A percentile compares a stretch with the other conserved stretches of the same genome.
phyloP scores from a whole-genome alignment of 176 grass and related monocot genomes.

The Triticum timopheevii region DNA sequence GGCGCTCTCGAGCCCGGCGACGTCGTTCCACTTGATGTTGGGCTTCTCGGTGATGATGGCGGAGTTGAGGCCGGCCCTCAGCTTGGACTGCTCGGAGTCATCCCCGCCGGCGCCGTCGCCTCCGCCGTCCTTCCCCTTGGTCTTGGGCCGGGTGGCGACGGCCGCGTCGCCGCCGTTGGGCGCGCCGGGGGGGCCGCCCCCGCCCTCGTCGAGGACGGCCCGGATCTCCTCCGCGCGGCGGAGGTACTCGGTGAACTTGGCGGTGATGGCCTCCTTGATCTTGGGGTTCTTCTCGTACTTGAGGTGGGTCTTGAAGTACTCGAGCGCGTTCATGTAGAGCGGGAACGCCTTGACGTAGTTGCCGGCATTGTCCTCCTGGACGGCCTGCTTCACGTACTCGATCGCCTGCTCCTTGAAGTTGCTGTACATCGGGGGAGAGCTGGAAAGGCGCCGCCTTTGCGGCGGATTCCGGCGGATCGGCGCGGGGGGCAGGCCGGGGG shows the following conservation, averaged over 20 bases:
- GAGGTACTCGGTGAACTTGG: conserved; percentile 98
- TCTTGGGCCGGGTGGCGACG: conserved; percentile 83
- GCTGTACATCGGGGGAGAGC: conserved; percentile 71
- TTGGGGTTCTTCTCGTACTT: conserved; percentile 99
- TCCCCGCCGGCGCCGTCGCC: conserved; percentile 67
- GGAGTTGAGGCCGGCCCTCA: conserved; percentile 77
- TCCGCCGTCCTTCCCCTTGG: conserved; percentile 88
- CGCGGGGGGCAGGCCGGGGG: not conserved
- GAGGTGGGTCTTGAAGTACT: conserved; percentile 99
- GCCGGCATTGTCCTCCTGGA: conserved; percentile 96
- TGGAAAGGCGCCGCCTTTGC: conserved; percentile 29
- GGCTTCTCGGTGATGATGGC: conserved; percentile 97
- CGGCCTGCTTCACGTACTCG: conserved; percentile 96
- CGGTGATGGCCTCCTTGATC: conserved; percentile 96
- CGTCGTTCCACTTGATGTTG: conserved; percentile 98
- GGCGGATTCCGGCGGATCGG: conserved; percentile 45
- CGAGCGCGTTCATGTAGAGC: conserved; percentile 98
- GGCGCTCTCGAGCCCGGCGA: conserved; percentile 86
- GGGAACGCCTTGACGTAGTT: conserved; percentile 98
- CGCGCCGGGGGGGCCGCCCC: conserved; percentile 33
- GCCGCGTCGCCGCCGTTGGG: conserved; percentile 75
- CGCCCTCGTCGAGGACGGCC: conserved; percentile 85
- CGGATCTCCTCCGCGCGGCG: conserved; percentile 99
- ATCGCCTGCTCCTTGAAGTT: conserved; percentile 99
- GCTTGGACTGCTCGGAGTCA: conserved; percentile 89